Evolutionary conservation across 1,284 basidiomycete genomes (phyloP), one percentile per base, ranked within the genome.

Genomic region (Cutaneotrichosporon sp.): DNA sequence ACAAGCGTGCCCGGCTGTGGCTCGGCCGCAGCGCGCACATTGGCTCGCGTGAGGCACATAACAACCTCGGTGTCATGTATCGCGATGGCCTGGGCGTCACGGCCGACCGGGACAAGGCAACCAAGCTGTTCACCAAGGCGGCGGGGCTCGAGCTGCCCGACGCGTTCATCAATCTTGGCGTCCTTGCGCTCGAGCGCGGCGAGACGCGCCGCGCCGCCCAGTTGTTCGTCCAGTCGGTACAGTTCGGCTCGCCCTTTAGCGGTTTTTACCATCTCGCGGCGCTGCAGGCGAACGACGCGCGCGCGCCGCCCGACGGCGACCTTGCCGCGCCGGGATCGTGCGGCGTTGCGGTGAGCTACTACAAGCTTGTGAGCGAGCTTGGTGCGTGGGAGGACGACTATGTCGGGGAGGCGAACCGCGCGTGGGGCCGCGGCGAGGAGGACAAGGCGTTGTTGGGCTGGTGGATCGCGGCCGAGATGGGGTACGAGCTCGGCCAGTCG

Each of bases 381-480:
- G 92, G 92, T 2, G 80, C 83, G 15, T 97, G 92, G 92, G 83
- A 82, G 34, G 85, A 90, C 54, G 84, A 92, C 65, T 81, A 89
- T n/a, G 75, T 92, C 22, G 78, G 81, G 42, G 87, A 92, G 21
- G 91, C 89, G 1, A 90, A 94, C 68, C 77, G 80, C 49, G 82
- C 84, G 9, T 92, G 91, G 88, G 80, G 80, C 63, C 77, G 81
- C 4, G 86, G 83, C 2, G 85, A 86, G 8, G 80, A 84, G 51
- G 68, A 71, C 20, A 68, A 75, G 56, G 75, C 75, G 4, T 55
- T 96, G 76, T 76, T 96, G n/a, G 84, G 87, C 45, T 97, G 92
- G 88, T 92, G 88, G 86, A 81, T 96, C 49, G 87, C 91, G 34
- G 90, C 90, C 4, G 96, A 98, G 76, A 79, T 88, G 60, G 96